Percentiles rank a stretch among this genome's conserved stretches.
phyloP scores from a whole-genome alignment of 1,284 basidiomycete genomes.

The Ceratobasidium sp. region DNA sequence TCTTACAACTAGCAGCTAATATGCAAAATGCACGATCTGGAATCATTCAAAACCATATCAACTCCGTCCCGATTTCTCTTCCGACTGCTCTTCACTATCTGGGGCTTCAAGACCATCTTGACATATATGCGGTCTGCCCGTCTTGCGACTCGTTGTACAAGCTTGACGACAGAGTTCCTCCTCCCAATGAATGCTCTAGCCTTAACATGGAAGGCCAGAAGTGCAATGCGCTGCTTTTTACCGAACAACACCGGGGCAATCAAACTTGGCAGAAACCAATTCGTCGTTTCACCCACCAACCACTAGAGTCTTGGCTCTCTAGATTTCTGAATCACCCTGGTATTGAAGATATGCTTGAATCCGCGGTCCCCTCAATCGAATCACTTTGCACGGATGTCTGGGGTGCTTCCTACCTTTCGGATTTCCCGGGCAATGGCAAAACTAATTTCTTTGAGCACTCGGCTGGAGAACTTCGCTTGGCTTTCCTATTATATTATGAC shows the following conservation, averaged over 20 bases:
- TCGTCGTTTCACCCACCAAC: constrained; percentile 17
- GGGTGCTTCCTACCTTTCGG: constrained; percentile 52
- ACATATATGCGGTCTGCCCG: not conserved
- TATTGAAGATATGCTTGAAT: constrained; percentile 36
- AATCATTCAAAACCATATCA: not conserved
- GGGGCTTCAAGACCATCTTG: not conserved
- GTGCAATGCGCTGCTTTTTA: not conserved
- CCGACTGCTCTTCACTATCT: constrained; percentile 1
- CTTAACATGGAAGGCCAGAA: not conserved
- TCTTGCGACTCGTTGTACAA: not conserved
- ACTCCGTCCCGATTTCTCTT: not conserved
- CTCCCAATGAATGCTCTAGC: not conserved
- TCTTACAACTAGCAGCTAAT: not conserved
- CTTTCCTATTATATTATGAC: constrained; percentile 57
- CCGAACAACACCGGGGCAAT: not conserved
- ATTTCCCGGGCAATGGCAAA: constrained; percentile 52
- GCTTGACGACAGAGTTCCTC: too few relatives aligned
- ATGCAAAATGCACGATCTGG: not conserved
- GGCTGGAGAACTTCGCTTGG: constrained; percentile 50
- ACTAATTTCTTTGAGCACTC: constrained; percentile 48
- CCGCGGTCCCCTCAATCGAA: not conserved
- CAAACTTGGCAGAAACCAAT: not conserved
- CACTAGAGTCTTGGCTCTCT: constrained; percentile 22
- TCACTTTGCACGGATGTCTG: constrained; percentile 50
- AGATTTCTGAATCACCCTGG: constrained; percentile 24